These are phyloP conservation scores for Adiantum capillusveneris DNA, from an alignment of 75 land plant genomes.

Conservation along the genomic window DNA sequence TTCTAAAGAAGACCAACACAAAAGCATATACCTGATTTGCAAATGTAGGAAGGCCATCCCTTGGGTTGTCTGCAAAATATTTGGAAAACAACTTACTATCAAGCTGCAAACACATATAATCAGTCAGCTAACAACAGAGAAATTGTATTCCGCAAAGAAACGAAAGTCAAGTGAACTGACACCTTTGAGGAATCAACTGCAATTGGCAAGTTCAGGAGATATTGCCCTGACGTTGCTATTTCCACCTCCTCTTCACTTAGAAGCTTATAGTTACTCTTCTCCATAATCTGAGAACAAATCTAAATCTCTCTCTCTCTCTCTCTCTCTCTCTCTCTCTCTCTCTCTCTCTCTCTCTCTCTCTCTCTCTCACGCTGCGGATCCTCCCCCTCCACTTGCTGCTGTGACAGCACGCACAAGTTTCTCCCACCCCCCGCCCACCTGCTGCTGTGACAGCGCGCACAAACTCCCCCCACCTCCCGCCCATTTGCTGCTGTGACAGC, in stretches of 20 bases:
- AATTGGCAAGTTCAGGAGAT: slow-evolving; percentile 92
- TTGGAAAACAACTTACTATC: slow-evolving; percentile 61
- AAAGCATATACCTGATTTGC: slow-evolving; percentile 80
- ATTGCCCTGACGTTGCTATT: slow-evolving; percentile 78
- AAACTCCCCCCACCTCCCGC: too few species aligned
- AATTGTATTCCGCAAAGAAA: too few species aligned
- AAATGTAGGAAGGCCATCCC: slow-evolving; percentile 57
- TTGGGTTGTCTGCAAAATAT: slow-evolving; percentile 56
- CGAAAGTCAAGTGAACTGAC: neutral
- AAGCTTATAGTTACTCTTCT: slow-evolving; percentile 90
- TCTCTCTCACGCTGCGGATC: too few species aligned
- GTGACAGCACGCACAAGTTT: too few species aligned
- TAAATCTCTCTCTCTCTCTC: neutral
- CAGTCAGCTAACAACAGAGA: neutral
- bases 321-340: neutral
- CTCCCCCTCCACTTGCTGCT: too few species aligned
- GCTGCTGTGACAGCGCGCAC: too few species aligned
- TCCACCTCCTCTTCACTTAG: slow-evolving; percentile 67
- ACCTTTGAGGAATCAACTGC: slow-evolving; percentile 88
- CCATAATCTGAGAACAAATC: slow-evolving; percentile 58
- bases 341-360: too few species aligned
- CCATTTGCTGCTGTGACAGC: too few species aligned
- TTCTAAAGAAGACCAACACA: too few species aligned
- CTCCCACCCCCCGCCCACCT: too few species aligned
- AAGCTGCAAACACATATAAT: slow-evolving; percentile 42